Base-by-base conservation (phyloP, 2,329 filamentous ascomycete genomes). In the Mycosphaerella sp. region DNA sequence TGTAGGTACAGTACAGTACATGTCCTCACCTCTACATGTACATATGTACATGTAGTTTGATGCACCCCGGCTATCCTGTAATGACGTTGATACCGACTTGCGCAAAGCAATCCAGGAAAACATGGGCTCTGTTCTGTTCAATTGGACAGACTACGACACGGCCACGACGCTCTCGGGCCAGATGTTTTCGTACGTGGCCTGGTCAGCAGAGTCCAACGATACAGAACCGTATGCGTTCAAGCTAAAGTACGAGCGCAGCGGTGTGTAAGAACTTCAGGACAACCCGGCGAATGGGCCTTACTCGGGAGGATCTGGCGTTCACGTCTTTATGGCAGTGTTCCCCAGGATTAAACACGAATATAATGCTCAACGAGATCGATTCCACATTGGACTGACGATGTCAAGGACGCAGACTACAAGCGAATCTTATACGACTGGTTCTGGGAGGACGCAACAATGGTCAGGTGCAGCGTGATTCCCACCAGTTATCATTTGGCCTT, bases 171-270 rank as follows among this genome's bases (percentile, higher is more conserved):
- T 21, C 4, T 4, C 4, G 4, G 4, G 4, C 21, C 21, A 21
- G 21, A 55, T 55, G 52, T 52, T 55, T 40, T 35, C 39, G 8
- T 55, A 55, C n/a, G n/a, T 55, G n/a, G 40, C 49, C 6, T 55
- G 52, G 52, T 41, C 35, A 14, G 44, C 44, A 21, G 25, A 30
- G 8, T 17, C 43, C 10, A 25, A 45, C 32, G 43, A 45, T 18
- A 25, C 16, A 6, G 10, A 9, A 12, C 43, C 32, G 9, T 8
- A 36, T 8, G 30, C 43, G 7, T 45, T 45, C 18, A 36, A 37
- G 18, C 12, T 46, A n/a, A 16, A 10, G 6, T 36, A 32, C n/a
- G 7, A 25, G 14, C 18, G 18, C 30, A 25, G n/a, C 30, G 6
- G 34, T 9, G 41, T 41, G 14, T 21, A 18, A 30, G 25, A 9